Evolutionary conservation across 129 eudicot genomes (phyloP).

Genomic region (Saussurea involucrata): DNA sequence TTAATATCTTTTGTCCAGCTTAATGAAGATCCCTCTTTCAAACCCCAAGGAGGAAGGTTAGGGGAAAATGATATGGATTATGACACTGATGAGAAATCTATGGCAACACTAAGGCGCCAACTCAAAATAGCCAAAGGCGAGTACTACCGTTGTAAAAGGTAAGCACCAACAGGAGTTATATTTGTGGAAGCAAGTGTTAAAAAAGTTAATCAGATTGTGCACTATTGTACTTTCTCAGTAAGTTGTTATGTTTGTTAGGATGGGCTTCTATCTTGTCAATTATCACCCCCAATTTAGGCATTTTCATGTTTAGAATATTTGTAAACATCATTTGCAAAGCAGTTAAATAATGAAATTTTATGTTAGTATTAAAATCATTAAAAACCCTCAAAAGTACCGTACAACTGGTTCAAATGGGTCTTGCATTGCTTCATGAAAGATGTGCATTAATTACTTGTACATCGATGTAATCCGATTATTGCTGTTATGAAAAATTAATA

Average conservation of each 20-base stretch:
- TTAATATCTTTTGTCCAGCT: slow-evolving; percentile 33
- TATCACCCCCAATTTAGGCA: not conserved
- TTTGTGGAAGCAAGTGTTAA: not conserved
- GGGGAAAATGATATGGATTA: slow-evolving; percentile 99
- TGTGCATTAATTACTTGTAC: not conserved
- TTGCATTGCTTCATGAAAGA: not conserved
- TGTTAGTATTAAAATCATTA: not conserved
- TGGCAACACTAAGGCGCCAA: slow-evolving; percentile 89
- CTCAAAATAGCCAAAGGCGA: slow-evolving; percentile 65
- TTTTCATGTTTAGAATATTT: not conserved
- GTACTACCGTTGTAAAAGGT: slow-evolving; percentile 89
- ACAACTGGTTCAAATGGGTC: not conserved
- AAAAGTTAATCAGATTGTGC: not conserved
- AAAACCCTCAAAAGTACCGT: not conserved
- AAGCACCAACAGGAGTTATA: slow-evolving; percentile 5
- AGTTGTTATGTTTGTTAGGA: not conserved
- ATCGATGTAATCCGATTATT: not conserved
- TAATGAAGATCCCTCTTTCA: slow-evolving; percentile 82
- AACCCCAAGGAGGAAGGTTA: slow-evolving; percentile 92
- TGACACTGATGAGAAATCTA: slow-evolving; percentile 77
- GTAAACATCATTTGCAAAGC: not conserved
- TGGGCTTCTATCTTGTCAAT: not conserved
- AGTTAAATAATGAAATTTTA: not conserved
- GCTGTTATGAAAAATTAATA: not conserved
- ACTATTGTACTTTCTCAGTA: not conserved